Base-by-base conservation (phyloP, 768 basidiomycete species). In the Sporobolomyces pararoseus region DNA sequence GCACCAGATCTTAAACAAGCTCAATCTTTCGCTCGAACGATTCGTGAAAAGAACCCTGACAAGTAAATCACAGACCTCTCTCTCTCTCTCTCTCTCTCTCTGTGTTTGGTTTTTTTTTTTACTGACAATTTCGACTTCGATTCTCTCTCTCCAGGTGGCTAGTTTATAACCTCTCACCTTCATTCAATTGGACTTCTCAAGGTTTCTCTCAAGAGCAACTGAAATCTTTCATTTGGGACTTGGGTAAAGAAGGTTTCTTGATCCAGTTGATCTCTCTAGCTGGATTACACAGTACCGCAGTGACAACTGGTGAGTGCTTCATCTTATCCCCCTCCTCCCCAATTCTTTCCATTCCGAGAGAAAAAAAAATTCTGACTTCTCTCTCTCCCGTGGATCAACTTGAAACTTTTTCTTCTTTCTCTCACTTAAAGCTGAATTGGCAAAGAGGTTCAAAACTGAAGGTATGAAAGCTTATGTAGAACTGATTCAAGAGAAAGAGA, bases 391-490 rank as follows among this genome's bases (percentile, higher is more conserved):
- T n/a, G n/a, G n/a, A n/a, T n/a, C n/a, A n/a, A n/a, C n/a, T n/a
- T n/a, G n/a, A n/a, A n/a, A n/a, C n/a, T n/a, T n/a, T n/a, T n/a
- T n/a, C n/a, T n/a, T n/a, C n/a, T n/a, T 25, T 0, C 27, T 23
- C 59, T 21, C 17, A 19, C 27, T 13, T 29, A n/a, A 19, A 87
- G 80, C 87, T 59, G 90, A 94, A 78, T 85, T 95, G 31, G 86
- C 92, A 29, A 81, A 84, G 25, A 84, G 84, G 27, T 95, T 85
- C 83, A 89, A 90, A 81, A 84, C 86, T 31, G 93, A 95, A 70
- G 96, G 95, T 47, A 99, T 99, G 96, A 92, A 96, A 80, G 96
- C 96, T 3, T 99, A 98, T 78, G 94, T 97, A 71, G 92, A 95
- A 81, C 82, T 98, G 65, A 83, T 99, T 63, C 96, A 99, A 79